Conservation (phyloP, 2,329 filamentous ascomycete species). For the Alternaria angustiovoidea region DNA sequence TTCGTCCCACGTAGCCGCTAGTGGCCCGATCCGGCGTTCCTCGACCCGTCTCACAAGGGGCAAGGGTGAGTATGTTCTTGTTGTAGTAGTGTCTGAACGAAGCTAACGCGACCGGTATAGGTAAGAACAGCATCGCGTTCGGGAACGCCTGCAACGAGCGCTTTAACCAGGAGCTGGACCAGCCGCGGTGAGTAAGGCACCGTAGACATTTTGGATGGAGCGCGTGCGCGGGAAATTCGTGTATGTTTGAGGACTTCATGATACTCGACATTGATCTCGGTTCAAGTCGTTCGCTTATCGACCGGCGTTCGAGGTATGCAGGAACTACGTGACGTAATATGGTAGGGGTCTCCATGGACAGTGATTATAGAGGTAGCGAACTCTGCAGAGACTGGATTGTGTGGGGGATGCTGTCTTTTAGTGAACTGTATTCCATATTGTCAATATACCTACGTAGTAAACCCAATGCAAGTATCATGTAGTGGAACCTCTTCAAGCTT, state of each 20-base stretch:
- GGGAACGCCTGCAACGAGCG: slow-evolving; percentile 11
- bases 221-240: not conserved
- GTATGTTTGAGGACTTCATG: not conserved
- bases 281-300: not conserved
- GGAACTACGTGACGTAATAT: not conserved
- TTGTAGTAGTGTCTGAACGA: not conserved
- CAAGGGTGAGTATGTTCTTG: slow-evolving; percentile 6
- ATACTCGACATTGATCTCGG: not conserved
- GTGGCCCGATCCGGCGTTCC: not conserved
- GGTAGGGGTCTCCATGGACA: not conserved
- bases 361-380: not conserved
- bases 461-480: not conserved
- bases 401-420: not conserved
- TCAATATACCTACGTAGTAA: slow-evolving; percentile 1
- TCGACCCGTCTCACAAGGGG: slow-evolving; percentile 15
- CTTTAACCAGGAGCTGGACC: slow-evolving; percentile 16
- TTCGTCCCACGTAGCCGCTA: not conserved
- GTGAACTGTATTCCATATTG: not conserved
- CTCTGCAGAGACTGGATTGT: not conserved
- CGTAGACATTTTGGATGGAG: not conserved
- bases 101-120: slow-evolving; percentile 5
- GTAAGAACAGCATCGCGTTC: slow-evolving; percentile 11
- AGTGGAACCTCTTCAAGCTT: not conserved
- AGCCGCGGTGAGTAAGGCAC: not conserved
- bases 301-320: not conserved